phyloP scores from a whole-genome alignment of 2,329 filamentous ascomycete genomes.

The Pseudohalonectria lignicola region DNA sequence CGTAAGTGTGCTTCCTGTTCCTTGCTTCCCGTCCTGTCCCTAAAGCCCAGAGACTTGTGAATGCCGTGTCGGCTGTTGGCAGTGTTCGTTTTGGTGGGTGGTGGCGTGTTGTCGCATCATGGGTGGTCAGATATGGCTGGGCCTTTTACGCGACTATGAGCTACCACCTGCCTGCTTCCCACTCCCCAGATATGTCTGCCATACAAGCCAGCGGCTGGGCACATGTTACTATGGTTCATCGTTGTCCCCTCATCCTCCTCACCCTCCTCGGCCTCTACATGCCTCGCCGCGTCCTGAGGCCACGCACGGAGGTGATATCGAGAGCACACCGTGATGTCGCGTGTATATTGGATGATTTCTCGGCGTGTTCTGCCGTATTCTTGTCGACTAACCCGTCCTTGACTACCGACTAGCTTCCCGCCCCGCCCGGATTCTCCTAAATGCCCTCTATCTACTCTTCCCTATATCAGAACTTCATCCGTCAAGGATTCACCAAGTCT shows the following conservation, averaged over 20 bases:
- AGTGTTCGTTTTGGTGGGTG: too few species aligned
- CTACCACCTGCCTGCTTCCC: too few species aligned
- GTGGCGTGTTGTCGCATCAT: constrained; percentile 2
- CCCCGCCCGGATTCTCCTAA: constrained; percentile 65
- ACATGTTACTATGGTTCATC: too few species aligned
- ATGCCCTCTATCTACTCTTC: constrained; percentile 69
- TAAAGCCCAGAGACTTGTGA: too few species aligned
- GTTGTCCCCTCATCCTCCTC: too few species aligned
- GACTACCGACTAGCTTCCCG: constrained; percentile 32
- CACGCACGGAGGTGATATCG: too few species aligned
- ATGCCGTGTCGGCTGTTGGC: too few species aligned
- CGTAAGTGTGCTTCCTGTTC: constrained; percentile 35
- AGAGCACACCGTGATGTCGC: too few species aligned
- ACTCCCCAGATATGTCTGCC: too few species aligned
- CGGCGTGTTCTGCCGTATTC: too few species aligned
- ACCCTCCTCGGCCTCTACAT: neutral
- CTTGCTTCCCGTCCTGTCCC: neutral
- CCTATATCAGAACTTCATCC: constrained; percentile 74
- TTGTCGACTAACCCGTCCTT: constrained; percentile 6
- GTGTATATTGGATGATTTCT: too few species aligned
- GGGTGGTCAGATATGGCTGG: neutral
- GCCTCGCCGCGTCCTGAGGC: constrained; percentile 6
- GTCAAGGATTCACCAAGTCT: constrained; percentile 93
- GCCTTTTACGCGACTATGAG: neutral
- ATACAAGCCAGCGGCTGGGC: too few species aligned